Evolutionary conservation across 495 filamentous ascomycete species (phyloP), one percentile per base, ranked within the genome.

Genomic region (Xylaria telfairii): DNA sequence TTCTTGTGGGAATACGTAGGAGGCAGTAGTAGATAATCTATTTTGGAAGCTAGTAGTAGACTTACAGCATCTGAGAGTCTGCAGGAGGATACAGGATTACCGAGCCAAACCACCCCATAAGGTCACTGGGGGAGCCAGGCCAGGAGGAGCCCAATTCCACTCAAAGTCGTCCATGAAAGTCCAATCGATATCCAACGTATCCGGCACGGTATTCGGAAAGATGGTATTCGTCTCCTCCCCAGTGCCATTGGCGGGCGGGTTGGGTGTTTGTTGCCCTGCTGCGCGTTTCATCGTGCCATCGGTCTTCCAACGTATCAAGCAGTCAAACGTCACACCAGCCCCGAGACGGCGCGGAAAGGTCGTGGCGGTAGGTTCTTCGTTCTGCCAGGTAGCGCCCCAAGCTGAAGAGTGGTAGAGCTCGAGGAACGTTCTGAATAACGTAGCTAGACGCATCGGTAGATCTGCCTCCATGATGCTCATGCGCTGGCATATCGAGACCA

Each of bases 161-260:
- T 83, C 81, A 51, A 83, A 83, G 60, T 84, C 82, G 61, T 83
- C 81, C 80, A 83, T 80, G 47, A 84, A 83, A 24, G 78, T 79
- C 81, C 81, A 84, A 49, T 84, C 82, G 60, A 83, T 80, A 67
- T 75, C 70, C 56, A 81, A 72, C 4, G 79, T 70, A 62, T 81
- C 81, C 4, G 75, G 67, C 8, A 61, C 66, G 12, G 37, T n/a
- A 21, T 68, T 56, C 13, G 63, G 19, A 28, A 70, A 7, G 17
- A 60, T 13, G 42, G 62, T 32, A 59, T 62, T 59, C 15, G 56
- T n/a, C 26, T 63, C 67, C 44, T 69, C 56, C 21, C 26, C 57
- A 12, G 56, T 37, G 46, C 28, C 51, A 19, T 59, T 47, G 19
- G 34, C 41, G n/a, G 41, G 26, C 19, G n/a, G 49, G 24, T 70